Evolutionary conservation across 257 asterid genomes (phyloP).

Genomic region (Cynanchum wilfordii): DNA sequence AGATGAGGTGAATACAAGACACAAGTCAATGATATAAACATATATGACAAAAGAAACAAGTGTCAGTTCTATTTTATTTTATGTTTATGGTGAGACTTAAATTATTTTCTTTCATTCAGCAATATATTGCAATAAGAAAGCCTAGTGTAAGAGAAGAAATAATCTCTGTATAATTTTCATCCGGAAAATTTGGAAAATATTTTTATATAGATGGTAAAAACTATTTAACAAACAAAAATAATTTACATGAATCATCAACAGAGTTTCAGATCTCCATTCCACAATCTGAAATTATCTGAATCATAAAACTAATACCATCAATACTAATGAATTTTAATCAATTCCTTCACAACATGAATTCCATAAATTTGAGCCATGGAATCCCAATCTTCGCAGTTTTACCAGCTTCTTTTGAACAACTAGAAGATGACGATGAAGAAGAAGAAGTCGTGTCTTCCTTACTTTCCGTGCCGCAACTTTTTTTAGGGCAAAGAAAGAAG

Average conservation of each 20-base stretch:
- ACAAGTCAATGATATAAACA: no score
- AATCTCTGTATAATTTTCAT: neutral
- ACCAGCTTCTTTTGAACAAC: conserved; percentile 60
- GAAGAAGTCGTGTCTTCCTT: conserved; percentile 19
- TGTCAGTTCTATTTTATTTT: no score
- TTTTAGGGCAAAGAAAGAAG: conserved; percentile 57
- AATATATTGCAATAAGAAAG: neutral
- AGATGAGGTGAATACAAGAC: no score
- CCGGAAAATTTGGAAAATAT: neutral
- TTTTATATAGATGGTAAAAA: no score
- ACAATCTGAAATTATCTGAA: conserved; percentile 1
- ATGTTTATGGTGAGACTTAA: no score
- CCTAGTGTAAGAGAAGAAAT: neutral
- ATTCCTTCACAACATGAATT: conserved; percentile 39
- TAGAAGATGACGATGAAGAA: conserved; percentile 27
- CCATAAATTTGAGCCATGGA: conserved; percentile 64
- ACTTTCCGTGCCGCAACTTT: neutral
- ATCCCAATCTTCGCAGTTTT: conserved; percentile 21
- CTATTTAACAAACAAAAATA: neutral
- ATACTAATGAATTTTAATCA: neutral
- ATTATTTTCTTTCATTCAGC: no score
- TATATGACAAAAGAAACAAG: no score
- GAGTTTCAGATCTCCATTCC: neutral
- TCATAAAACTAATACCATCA: neutral
- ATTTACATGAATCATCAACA: neutral